Base-by-base conservation (phyloP, 768 basidiomycete species). In the Mycena vulgaris region DNA sequence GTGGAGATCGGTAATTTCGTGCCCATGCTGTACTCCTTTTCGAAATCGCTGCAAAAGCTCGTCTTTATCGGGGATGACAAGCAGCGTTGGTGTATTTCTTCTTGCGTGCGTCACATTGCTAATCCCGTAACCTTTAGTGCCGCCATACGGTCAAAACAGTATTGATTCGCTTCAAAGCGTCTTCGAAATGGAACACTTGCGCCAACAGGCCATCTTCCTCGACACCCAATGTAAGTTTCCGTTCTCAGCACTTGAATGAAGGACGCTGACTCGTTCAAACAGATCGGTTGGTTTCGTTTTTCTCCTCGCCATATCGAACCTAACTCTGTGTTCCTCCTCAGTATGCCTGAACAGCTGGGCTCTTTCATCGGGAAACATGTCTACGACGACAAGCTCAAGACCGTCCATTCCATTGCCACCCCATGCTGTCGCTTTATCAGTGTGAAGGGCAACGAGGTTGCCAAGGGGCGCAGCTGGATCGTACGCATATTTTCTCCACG, bases 361-460 rank as follows among this genome's bases (percentile, higher is more conserved):
- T 62, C 80, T 7, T 87, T 90, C 56, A 87, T 90, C 72, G 89
- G 88, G 25, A 74, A 83, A 58, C 79, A 79, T 47, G 84, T 94
- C 16, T 94, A 94, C 73, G 74, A 84, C 5, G 77, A 80, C 21
- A 68, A 81, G 45, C 84, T 94, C 13, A 80, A 85, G 27, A 89
- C 89, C 1, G 4, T 53, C 0, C 90, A 92, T 57, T 45, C 71
- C 5, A 76, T 86, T 11, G 79, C 75, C n/a, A 56, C 70, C 25
- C 47, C 75, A 28, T 85, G 88, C 52, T 92, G 89, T 71, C 80
- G 82, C 37, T 93, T 94, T 80, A 80, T 93, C 47, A 84, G 94
- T 81, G 85, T 83, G 6, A 71, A 69, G 13, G 82, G 84, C 8
- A 68, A 56, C 9, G 85, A 87, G 70, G 64, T 76, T 39, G 64